Base-by-base conservation (phyloP, 345 rosid species). In the Turnera subulata region DNA sequence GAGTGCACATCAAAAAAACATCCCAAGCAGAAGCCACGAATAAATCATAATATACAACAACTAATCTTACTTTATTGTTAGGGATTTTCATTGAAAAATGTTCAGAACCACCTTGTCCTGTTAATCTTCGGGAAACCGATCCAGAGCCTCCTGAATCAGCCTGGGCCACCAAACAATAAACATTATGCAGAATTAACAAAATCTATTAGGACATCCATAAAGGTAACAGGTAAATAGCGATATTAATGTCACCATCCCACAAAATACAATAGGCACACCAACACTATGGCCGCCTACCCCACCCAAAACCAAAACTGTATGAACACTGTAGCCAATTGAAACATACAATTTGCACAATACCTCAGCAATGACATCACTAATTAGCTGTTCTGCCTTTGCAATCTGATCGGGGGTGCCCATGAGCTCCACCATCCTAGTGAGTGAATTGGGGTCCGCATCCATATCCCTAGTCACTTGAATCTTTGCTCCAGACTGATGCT, bases 121-220 rank as follows among this genome's bases (percentile, higher is more conserved):
- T 74, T 63, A 84, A 61, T 77, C 89, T 86, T 63, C 89, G 79
- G 24, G 93, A 77, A 47, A 79, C 82, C 37, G 83, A 76, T 48
- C 92, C 97, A 56, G 91, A 76, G 53, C 95, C 93, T 29, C 99
- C 97, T 26, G 91, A 73, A 62, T 94, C 97, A 73, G 99, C 99
- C 97, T 93, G 69, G 12, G 13, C 22, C 26, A 56, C 17, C 26
- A 60, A 65, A 56, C 38, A 62, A 15, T 6, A 2, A 1, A 16
- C 42, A 53, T 42, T 11, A 46, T 17, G 11, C 16, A 53, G n/a
- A 22, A 44, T 16, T 48, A 6, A 11, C 20, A 29, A 47, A 26
- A 29, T 8, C 4, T 29, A n/a, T n/a, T n/a, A n/a, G n/a, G n/a
- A n/a, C 8, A 29, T 29, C 8, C 5, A 29, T 29, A 29, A 29